Evolutionary conservation across 805 yeast genomes (phyloP).

Genomic region (Wickerhamomyces sydowiorum): DNA sequence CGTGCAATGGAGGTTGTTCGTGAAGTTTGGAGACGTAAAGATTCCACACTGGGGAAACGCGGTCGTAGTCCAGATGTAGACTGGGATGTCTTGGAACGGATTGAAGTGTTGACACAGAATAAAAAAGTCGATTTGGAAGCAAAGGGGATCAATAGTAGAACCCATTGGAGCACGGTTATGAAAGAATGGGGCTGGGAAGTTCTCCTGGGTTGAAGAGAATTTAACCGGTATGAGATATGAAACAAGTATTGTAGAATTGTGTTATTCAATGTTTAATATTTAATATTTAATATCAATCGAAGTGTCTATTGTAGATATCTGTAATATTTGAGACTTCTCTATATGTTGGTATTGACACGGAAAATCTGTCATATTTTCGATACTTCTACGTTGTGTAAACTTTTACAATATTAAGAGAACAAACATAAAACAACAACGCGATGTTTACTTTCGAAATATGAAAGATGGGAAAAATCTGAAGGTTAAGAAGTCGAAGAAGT

Average conservation of each 20-base stretch:
- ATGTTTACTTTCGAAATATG: slow-evolving; percentile 1
- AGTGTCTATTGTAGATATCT: too few relatives aligned
- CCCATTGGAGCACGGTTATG: slow-evolving; percentile 69
- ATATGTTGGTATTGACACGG: too few relatives aligned
- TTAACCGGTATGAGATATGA: too few relatives aligned
- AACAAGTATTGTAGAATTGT: too few relatives aligned
- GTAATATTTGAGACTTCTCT: too few relatives aligned
- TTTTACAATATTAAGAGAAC: too few relatives aligned
- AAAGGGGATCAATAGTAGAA: slow-evolving; percentile 40
- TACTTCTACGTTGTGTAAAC: too few relatives aligned
- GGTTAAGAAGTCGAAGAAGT: neutral
- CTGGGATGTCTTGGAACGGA: slow-evolving; percentile 21
- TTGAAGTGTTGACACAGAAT: slow-evolving; percentile 15
- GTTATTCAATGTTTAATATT: too few relatives aligned
- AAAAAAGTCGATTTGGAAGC: slow-evolving; percentile 23
- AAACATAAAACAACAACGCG: too few relatives aligned
- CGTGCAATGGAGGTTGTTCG: slow-evolving; percentile 62
- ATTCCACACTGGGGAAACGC: slow-evolving; percentile 14
- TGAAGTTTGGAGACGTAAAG: slow-evolving; percentile 67
- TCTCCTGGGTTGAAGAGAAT: slow-evolving; percentile 39
- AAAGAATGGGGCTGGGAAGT: slow-evolving; percentile 77
- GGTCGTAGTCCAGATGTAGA: slow-evolving; percentile 2
- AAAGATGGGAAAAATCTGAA: neutral
- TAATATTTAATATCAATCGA: too few relatives aligned
- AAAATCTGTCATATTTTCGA: too few relatives aligned